These are phyloP conservation scores for Trichosporon asahii DNA, from an alignment of 1,284 basidiomycete genomes.

Conservation along the genomic window DNA sequence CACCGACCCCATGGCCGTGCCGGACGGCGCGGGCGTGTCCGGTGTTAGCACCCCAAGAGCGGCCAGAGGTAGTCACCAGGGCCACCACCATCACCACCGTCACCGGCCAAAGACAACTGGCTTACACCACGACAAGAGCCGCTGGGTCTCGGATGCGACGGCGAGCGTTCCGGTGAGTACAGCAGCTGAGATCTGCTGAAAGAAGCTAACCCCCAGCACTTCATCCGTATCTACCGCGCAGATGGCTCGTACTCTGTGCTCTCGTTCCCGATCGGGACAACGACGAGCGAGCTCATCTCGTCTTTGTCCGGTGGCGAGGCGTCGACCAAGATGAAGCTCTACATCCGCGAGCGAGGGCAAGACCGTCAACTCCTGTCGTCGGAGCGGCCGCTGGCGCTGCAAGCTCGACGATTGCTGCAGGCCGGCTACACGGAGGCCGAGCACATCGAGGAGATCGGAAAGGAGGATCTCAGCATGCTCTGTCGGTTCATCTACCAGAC, in stretches of 20 bases:
- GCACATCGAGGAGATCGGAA: slow-evolving; percentile 72
- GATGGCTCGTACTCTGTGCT: slow-evolving; percentile 72
- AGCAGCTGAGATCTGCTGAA: not conserved
- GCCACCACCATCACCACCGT: slow-evolving; percentile 10
- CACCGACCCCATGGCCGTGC: not conserved
- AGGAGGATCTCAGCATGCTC: slow-evolving; percentile 78
- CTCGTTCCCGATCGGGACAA: slow-evolving; percentile 63
- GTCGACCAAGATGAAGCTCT: slow-evolving; percentile 63
- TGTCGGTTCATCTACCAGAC: slow-evolving; percentile 73
- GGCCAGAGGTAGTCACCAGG: slow-evolving; percentile 3
- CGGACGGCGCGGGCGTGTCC: not conserved
- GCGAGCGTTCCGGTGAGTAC: not conserved
- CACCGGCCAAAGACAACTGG: not conserved
- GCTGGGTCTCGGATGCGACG: not conserved
- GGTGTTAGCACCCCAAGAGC: not conserved
- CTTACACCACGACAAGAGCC: not conserved
- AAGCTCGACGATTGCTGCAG: slow-evolving; percentile 78
- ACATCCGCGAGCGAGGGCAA: slow-evolving; percentile 77
- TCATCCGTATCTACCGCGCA: slow-evolving; percentile 71
- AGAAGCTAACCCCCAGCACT: slow-evolving; percentile 38
- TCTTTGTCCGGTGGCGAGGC: slow-evolving; percentile 57
- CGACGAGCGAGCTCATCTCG: slow-evolving; percentile 66
- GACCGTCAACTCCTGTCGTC: slow-evolving; percentile 75
- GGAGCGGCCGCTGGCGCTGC: slow-evolving; percentile 82
- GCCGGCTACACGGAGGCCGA: slow-evolving; percentile 87